These are phyloP conservation scores for Geosiphon pyriformis DNA, from an alignment of 192 early-diverging fungal species.

Conservation along the genomic window DNA sequence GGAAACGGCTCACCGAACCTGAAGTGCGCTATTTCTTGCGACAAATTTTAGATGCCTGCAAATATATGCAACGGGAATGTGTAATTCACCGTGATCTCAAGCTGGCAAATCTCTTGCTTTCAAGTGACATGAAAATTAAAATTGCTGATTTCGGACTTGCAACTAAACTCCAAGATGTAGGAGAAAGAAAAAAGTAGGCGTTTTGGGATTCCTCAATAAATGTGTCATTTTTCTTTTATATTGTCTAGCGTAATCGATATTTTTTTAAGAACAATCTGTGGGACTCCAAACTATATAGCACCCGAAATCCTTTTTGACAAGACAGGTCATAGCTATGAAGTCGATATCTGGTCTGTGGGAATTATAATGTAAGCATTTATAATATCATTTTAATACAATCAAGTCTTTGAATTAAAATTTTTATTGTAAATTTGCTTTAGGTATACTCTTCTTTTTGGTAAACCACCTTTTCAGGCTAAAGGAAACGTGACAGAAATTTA, in stretches of 20 bases:
- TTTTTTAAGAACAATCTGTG: slow-evolving; percentile 75
- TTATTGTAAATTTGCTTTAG: slow-evolving; percentile 32
- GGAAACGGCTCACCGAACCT: slow-evolving; percentile 78
- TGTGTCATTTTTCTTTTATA: neutral
- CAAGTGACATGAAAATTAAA: slow-evolving; percentile 75
- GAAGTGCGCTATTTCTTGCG: slow-evolving; percentile 85
- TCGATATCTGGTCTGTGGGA: slow-evolving; percentile 92
- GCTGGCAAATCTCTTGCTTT: slow-evolving; percentile 88
- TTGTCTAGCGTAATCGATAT: no score
- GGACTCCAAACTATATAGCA: slow-evolving; percentile 97
- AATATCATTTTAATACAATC: neutral
- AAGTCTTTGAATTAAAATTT: slow-evolving; percentile 1
- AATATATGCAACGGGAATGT: slow-evolving; percentile 71
- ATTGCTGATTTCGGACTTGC: slow-evolving; percentile 97
- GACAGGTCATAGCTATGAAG: slow-evolving; percentile 87
- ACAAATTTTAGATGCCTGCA: slow-evolving; percentile 73
- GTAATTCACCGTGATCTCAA: slow-evolving; percentile 96
- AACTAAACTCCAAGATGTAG: slow-evolving; percentile 66
- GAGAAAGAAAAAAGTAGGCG: slow-evolving; percentile 83
- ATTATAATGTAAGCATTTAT: slow-evolving; percentile 68
- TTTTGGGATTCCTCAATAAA: no score
- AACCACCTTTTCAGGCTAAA: slow-evolving; percentile 83
- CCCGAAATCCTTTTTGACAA: slow-evolving; percentile 87
- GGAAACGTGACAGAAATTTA: slow-evolving; percentile 68
- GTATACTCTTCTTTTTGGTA: slow-evolving; percentile 83